Evolutionary conservation across 129 eudicot species (phyloP), one percentile per base, ranked within the genome.

Genomic region (Flaveria trinervia): DNA sequence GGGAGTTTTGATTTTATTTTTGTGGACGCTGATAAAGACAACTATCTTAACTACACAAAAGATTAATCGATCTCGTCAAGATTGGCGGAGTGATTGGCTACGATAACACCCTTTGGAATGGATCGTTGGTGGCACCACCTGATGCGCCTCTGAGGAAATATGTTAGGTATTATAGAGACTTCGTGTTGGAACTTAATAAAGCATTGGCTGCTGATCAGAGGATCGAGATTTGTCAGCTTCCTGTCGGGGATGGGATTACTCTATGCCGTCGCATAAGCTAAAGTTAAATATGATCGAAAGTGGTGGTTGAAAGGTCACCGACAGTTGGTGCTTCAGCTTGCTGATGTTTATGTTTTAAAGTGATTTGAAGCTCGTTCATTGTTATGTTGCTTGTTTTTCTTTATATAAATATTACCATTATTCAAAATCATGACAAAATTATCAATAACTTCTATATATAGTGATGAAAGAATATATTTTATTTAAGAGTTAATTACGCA

Each of bases 21-120:
- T 44, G 81, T 77, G 75, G 81, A 77, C 26, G 81, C 81, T 1
- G 81, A 77, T 68, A 77, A 77, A 56, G 81, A 77, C 59, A 77
- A 77, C 60, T 77, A 77, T 5, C 69, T 77, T 44, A 77, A 77
- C 60, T 77, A 77, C 81, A 77, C 10, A 77, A 77, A 33, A 55
- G 81, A 16, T 51, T 77, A 26, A 54, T 77, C n/a, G 81, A 77
- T 56, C 75, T 77, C 16, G 75, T 77, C 5, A 77, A 77, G 49
- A 69, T 77, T 3, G 81, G 81, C 8, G 75, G 75, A 55, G 81
- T 77, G 28, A 77, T 77, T 36, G 81, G 81, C 48, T 77, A 77
- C 26, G 81, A 77, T 30, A 77, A 77, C 70, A 77, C 81, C 18
- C 81, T 77, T 11, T 77, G 81, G 81, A 77, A 68, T 17, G 81